Evolutionary conservation across 192 early-diverging fungal genomes (phyloP).

Genomic region (Chytriomyces hyalinus): DNA sequence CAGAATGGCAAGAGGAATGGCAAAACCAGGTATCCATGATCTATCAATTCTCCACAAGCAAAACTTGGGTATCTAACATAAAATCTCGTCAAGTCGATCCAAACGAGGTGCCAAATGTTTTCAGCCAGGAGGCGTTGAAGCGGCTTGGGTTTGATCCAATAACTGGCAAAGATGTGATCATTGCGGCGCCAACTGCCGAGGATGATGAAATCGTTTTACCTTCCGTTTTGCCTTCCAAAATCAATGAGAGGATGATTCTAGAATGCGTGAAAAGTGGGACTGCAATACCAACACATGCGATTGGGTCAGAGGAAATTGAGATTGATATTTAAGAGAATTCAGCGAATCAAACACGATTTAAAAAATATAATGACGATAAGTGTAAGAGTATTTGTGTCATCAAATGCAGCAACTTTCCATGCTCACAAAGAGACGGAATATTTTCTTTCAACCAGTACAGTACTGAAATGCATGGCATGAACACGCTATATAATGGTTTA

Average conservation of each 20-base stretch:
- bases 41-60: too few species aligned
- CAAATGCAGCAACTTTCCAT: too few species aligned
- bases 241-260: constrained; percentile 3
- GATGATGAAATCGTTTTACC: neutral
- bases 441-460: too few species aligned
- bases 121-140: constrained; percentile 20
- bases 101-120: constrained; percentile 1
- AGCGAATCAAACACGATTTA: too few species aligned
- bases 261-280: constrained; percentile 9
- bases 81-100: neutral
- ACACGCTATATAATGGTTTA: too few species aligned
- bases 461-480: too few species aligned
- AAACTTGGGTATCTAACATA: too few species aligned
- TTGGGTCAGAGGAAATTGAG: constrained; percentile 28
- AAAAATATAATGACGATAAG: too few species aligned
- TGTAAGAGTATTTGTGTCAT: too few species aligned
- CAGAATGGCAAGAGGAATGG: neutral
- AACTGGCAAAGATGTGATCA: constrained; percentile 24
- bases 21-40: too few species aligned
- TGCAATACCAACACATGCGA: constrained; percentile 13
- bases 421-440: too few species aligned
- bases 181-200: neutral
- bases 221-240: neutral
- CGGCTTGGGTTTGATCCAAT: constrained; percentile 27
- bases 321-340: constrained; percentile 27